Conservation (phyloP, 306 rosid species). For the Malus domestica region ASM211411v1 NC_041796.1:3256001-3256500, state of each 20-base stretch:
- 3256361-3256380: constrained; percentile 60
- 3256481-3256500: constrained; percentile 86
- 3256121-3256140: too few relatives aligned
- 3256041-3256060: too few relatives aligned
- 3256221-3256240: too few relatives aligned
- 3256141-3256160: too few relatives aligned
- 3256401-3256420: constrained; percentile 44
- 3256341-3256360: constrained; percentile 20
- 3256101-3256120: too few relatives aligned
- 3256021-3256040: too few relatives aligned
- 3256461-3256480: constrained; percentile 47
- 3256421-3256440: constrained; percentile 70
- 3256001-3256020: too few relatives aligned
- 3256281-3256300: constrained; percentile 33
- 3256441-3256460: constrained; percentile 54
- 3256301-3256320: constrained; percentile 45
- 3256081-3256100: too few relatives aligned
- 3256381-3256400: constrained; percentile 85
- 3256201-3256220: too few relatives aligned
- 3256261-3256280: neutral
- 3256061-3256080: too few relatives aligned
- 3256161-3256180: too few relatives aligned
- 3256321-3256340: constrained; percentile 17
- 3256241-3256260: neutral
- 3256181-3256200: too few relatives aligned